phyloP scores from a whole-genome alignment of 2,329 filamentous ascomycete genomes.

The Aspergillus fischeri region DNA sequence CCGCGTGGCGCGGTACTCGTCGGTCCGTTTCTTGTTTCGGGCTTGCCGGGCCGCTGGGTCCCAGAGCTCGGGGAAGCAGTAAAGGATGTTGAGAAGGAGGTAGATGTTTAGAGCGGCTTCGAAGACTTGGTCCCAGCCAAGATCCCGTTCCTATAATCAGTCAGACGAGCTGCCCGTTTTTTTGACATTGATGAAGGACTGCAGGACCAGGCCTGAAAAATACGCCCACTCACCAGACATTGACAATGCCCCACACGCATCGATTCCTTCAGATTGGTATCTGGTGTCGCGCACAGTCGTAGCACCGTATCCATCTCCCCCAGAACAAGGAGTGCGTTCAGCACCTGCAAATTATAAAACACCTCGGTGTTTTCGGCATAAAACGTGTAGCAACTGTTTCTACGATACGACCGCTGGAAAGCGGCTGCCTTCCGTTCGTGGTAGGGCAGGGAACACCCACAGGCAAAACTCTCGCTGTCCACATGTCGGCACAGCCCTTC shows the following conservation, averaged over 20 bases:
- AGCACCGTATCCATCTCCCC: slow-evolving; percentile 22
- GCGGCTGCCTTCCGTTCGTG: slow-evolving; percentile 13
- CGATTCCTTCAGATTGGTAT: slow-evolving; percentile 1
- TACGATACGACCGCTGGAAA: slow-evolving; percentile 10
- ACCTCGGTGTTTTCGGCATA: slow-evolving; percentile 3
- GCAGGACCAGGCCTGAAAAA: neutral
- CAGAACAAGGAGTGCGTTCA: slow-evolving; percentile 21
- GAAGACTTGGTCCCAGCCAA: slow-evolving; percentile 16
- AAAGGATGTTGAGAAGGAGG: slow-evolving; percentile 35
- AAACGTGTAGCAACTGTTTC: slow-evolving; percentile 13
- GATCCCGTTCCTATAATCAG: neutral
- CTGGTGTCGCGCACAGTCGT: slow-evolving; percentile 12
- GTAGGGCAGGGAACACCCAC: slow-evolving; percentile 3
- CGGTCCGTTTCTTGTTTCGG: too few species aligned
- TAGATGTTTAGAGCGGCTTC: slow-evolving; percentile 15
- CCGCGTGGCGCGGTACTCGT: too few species aligned
- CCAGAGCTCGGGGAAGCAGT: slow-evolving; percentile 46
- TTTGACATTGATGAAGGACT: too few species aligned
- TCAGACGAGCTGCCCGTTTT: too few species aligned
- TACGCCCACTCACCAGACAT: neutral
- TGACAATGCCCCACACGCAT: slow-evolving; percentile 2
- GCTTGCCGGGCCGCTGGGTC: neutral
- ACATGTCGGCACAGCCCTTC: neutral
- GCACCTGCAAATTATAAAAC: slow-evolving; percentile 18
- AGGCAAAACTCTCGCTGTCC: neutral